Conservation (phyloP, 164 flowering plant species). For the Vitis riparia region DNA sequence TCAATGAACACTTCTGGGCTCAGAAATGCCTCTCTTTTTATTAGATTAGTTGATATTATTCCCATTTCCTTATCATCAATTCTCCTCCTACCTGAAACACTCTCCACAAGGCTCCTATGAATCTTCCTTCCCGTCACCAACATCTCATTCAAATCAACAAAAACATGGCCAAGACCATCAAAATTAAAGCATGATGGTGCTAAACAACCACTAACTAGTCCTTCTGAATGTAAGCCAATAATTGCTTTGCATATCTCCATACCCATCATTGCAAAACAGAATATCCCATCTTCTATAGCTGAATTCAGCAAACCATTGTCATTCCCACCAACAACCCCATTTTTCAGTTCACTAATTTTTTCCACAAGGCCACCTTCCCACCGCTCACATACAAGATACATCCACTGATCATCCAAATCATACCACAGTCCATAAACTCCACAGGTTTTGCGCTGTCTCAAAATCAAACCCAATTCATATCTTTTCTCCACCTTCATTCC, state of each 20-base stretch:
- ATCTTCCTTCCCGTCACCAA: slow-evolving; percentile 49
- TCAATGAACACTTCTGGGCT: slow-evolving; percentile 66
- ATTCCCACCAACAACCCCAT: slow-evolving; percentile 11
- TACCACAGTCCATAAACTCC: slow-evolving; percentile 72
- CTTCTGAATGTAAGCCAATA: slow-evolving; percentile 51
- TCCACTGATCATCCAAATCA: slow-evolving; percentile 40
- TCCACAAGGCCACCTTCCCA: slow-evolving; percentile 16
- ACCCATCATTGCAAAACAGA: slow-evolving; percentile 42
- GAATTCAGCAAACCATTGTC: slow-evolving; percentile 7
- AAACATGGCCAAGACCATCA: slow-evolving; percentile 52
- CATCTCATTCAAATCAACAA: slow-evolving; percentile 43
- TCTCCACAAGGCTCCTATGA: slow-evolving; percentile 16
- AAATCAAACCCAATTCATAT: slow-evolving; percentile 40
- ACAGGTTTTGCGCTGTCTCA: slow-evolving; percentile 38
- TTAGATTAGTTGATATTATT: slow-evolving; percentile 13
- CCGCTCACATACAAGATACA: slow-evolving; percentile 65
- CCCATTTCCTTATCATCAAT: slow-evolving; percentile 18
- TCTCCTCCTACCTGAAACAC: slow-evolving; percentile 9
- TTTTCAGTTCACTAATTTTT: slow-evolving; percentile 14
- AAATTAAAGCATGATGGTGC: slow-evolving; percentile 48
- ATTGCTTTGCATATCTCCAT: slow-evolving; percentile 70
- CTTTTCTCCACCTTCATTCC: slow-evolving; percentile 43
- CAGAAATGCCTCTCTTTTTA: slow-evolving; percentile 37
- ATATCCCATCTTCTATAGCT: slow-evolving; percentile 16
- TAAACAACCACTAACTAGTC: slow-evolving; percentile 58